Conservation (phyloP, 352 stramenopile species). For the Achlya hypogyna region DNA sequence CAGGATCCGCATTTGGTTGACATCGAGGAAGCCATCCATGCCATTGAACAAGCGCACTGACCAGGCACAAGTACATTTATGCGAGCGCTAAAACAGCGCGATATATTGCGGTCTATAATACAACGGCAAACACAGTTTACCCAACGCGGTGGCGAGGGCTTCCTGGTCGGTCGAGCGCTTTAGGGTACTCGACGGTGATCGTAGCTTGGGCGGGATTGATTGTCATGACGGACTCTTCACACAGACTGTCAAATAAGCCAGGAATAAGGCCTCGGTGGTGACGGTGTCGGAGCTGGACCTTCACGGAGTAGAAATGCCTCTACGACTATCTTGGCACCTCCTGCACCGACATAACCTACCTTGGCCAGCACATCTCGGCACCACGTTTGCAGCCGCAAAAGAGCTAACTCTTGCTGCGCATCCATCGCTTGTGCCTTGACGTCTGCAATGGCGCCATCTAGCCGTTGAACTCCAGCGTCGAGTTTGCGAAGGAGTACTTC, state of each 20-base stretch:
- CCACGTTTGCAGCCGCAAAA: background rate
- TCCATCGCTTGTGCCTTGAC: background rate
- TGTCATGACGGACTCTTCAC: background rate
- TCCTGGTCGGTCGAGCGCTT: background rate
- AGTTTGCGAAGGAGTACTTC: background rate
- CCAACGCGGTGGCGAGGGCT: conserved; percentile 4
- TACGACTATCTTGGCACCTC: background rate
- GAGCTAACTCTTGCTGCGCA: background rate
- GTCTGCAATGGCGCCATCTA: background rate
- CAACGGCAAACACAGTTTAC: no score
- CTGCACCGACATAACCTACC: background rate
- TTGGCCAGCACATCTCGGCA: background rate
- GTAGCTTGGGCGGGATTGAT: background rate
- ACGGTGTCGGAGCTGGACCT: background rate
- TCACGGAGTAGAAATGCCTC: background rate
- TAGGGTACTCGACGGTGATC: conserved; percentile 6
- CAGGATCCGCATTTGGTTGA: conserved; percentile 62
- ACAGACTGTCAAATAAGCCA: conserved; percentile 3
- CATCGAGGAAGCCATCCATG: conserved; percentile 47
- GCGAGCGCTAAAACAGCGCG: no score
- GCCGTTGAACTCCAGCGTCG: background rate
- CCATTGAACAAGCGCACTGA: no score
- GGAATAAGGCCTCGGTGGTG: conserved; percentile 6
- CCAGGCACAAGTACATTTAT: no score
- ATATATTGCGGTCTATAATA: no score